Conservation (phyloP, 305 asterid species). For the Stenogyne calaminthoides region DNA sequence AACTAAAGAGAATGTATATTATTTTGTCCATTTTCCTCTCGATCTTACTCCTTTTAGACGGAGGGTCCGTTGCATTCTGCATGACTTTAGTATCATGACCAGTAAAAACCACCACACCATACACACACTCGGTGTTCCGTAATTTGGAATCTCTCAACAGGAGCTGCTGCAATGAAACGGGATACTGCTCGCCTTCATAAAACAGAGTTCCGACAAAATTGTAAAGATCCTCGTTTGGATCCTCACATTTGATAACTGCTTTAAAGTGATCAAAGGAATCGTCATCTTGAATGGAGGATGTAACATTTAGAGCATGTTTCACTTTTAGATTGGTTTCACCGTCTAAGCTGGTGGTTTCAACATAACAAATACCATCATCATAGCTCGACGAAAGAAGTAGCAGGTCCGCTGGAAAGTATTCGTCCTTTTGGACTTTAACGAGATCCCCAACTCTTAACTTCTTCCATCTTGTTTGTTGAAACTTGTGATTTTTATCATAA, state of each 20-base stretch:
- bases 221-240: constrained; percentile 95
- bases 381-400: constrained; percentile 83
- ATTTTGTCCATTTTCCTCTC: constrained; percentile 93
- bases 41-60: constrained; percentile 92
- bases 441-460: constrained; percentile 86
- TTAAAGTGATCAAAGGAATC: constrained; percentile 53
- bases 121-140: constrained; percentile 72
- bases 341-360: constrained; percentile 89
- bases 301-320: constrained; percentile 80
- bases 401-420: constrained; percentile 90
- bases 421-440: constrained; percentile 81
- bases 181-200: constrained; percentile 52
- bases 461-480: constrained; percentile 74
- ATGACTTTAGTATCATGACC: constrained; percentile 96
- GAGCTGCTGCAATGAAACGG: constrained; percentile 81
- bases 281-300: constrained; percentile 61
- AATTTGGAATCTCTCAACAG: constrained; percentile 88
- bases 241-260: constrained; percentile 86
- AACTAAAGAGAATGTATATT: constrained; percentile 74
- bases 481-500: constrained; percentile 44
- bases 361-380: constrained; percentile 92
- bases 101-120: constrained; percentile 83
- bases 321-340: constrained; percentile 98
- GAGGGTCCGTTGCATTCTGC: constrained; percentile 94
- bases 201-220: constrained; percentile 74